These are phyloP conservation scores for Candolleomyces aberdarensis DNA, from an alignment of 768 basidiomycete species.

Conservation along the genomic window DNA sequence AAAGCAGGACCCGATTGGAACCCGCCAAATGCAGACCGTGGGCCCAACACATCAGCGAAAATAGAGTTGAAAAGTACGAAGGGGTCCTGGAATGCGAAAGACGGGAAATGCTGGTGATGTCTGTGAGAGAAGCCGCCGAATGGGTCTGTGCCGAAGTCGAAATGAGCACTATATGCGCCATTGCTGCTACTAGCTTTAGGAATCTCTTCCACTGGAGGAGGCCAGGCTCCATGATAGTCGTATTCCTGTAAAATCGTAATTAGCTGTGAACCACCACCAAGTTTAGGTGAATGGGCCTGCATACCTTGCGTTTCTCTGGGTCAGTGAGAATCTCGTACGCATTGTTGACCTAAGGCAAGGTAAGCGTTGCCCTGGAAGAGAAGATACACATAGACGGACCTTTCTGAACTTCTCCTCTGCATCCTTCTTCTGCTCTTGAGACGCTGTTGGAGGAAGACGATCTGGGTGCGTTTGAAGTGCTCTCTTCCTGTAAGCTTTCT, in stretches of 20 bases:
- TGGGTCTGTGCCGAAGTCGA: constrained; percentile 37
- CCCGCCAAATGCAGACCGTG: constrained; percentile 13
- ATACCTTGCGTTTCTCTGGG: constrained; percentile 52
- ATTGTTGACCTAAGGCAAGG: constrained; percentile 55
- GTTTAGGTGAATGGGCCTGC: constrained; percentile 12
- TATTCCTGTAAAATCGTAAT: constrained; percentile 44
- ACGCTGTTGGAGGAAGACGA: constrained; percentile 54
- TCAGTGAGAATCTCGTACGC: constrained; percentile 76
- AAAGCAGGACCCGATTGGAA: constrained; percentile 9
- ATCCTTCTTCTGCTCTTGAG: constrained; percentile 50
- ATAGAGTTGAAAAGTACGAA: constrained; percentile 72
- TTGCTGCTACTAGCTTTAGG: constrained; percentile 11
- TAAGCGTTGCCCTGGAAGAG: constrained; percentile 2
- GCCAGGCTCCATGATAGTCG: constrained; percentile 73
- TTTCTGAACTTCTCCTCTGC: constrained; percentile 57
- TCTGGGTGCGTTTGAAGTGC: constrained; percentile 79
- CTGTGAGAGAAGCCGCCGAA: constrained; percentile 31
- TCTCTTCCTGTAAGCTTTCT: constrained; percentile 73
- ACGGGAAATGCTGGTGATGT: constrained; percentile 23
- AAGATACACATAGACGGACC: constrained; percentile 18
- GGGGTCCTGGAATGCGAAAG: constrained; percentile 66
- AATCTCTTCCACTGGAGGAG: constrained; percentile 47
- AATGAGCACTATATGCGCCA: constrained; percentile 16
- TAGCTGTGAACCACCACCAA: constrained; percentile 1
- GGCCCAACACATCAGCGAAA: constrained; percentile 44